Conservation (phyloP, 2,329 filamentous ascomycete species). For the Leptographium lundbergii region DNA sequence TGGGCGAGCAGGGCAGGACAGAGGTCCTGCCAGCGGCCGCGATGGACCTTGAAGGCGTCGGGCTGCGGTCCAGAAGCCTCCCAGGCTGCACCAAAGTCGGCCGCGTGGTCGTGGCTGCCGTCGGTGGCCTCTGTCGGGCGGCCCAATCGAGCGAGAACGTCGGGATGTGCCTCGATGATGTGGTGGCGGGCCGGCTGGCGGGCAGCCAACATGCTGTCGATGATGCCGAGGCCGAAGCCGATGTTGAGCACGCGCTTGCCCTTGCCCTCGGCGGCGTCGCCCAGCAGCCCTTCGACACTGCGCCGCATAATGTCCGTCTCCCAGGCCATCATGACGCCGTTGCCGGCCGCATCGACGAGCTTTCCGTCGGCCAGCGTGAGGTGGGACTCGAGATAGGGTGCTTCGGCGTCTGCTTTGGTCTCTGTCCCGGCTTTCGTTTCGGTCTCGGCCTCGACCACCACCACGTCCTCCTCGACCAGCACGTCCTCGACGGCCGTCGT, state of each 20-base stretch:
- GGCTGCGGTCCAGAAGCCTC: slow-evolving; percentile 40
- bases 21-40: slow-evolving; percentile 72
- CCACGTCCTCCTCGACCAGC: slow-evolving; percentile 7
- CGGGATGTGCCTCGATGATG: slow-evolving; percentile 75
- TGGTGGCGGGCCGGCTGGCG: slow-evolving; percentile 60
- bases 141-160: slow-evolving; percentile 54
- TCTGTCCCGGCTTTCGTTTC: not conserved
- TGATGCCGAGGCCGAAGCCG: slow-evolving; percentile 84
- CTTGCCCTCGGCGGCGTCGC: slow-evolving; percentile 20
- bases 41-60: slow-evolving; percentile 60
- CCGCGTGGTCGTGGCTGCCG: slow-evolving; percentile 23
- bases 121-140: slow-evolving; percentile 31
- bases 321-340: slow-evolving; percentile 93
- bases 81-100: slow-evolving; percentile 40
- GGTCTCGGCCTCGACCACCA: slow-evolving; percentile 10
- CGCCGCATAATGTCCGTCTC: slow-evolving; percentile 75
- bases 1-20: slow-evolving; percentile 54
- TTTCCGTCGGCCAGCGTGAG: slow-evolving; percentile 53
- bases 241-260: slow-evolving; percentile 70
- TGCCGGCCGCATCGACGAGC: slow-evolving; percentile 60
- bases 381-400: slow-evolving; percentile 51
- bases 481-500: slow-evolving; percentile 18
- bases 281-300: slow-evolving; percentile 58
- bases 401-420: slow-evolving; percentile 41
- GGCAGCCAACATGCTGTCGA: slow-evolving; percentile 63